Base-by-base conservation (phyloP, 257 asterid genomes). In the Penstemon eatonii region DNA sequence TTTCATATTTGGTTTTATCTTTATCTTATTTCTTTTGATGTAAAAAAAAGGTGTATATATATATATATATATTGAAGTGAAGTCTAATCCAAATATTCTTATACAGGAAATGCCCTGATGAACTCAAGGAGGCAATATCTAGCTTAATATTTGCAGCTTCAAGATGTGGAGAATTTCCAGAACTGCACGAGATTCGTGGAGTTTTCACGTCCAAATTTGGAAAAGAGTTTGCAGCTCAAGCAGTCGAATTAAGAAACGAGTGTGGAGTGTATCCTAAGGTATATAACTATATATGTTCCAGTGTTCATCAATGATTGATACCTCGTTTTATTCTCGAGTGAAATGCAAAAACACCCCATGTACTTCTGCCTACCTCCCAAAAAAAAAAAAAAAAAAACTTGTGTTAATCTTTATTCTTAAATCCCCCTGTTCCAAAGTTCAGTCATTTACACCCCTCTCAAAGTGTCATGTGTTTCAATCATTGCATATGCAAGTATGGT, bases 121-220 rank as follows among this genome's bases (percentile, higher is more conserved):
- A 80, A 50, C 77, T 78, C 5, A 74, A 71, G 47, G 89, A 81
- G 79, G 79, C 77, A 36, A 73, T 76, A 15, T 78, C 79, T 4
- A 71, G 78, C 65, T 76, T 83, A 73, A 81, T 76, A 39, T 81
- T 70, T 74, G 89, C 84, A 73, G 76, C 89, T 41, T 75, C 89
- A 9, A 71, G 89, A 57, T 67, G 75, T 42, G 89, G 89, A 8
- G 81, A 72, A 36, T 78, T 83, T 60, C 86, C 84, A 3, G 86
- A 83, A 73, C 82, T 81, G 41, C 86, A 81, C 65, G 75, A 80
- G 76, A 67, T 76, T 65, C 82, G 86, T 4, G 54, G 36, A 13
- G 37, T 78, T 18, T 68, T 80, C 68, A 63, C 74, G 10, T 77
- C 80, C 62, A 61, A 55, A 62, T 83, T 66, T 39, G 86, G 86